Conservation (phyloP, 2,329 filamentous ascomycete genomes). For the Xylariaceae sp. region DNA sequence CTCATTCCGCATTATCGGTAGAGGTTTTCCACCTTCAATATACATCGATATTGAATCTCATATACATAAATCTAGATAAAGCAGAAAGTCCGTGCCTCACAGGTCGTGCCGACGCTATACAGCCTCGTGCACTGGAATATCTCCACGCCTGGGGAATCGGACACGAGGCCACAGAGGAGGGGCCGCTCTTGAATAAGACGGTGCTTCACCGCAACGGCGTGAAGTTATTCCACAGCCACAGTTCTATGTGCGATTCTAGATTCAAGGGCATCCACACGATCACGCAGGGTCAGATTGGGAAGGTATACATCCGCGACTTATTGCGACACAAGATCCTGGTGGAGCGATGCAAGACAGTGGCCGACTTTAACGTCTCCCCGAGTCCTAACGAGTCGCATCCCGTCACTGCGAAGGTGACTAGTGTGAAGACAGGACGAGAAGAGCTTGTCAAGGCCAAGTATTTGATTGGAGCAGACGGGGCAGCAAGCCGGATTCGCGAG, state of each 20-base stretch:
- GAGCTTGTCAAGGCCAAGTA: constrained; percentile 36
- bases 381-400: constrained; percentile 15
- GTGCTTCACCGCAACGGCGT: constrained; percentile 37
- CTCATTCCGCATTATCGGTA: constrained; percentile 40
- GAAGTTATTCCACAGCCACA: constrained; percentile 31
- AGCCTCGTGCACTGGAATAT: constrained; percentile 22
- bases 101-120: constrained; percentile 23
- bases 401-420: constrained; percentile 25
- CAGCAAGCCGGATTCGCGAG: constrained; percentile 37
- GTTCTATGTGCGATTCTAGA: constrained; percentile 38
- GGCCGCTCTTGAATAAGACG: constrained; percentile 37
- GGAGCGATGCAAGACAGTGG: constrained; percentile 32
- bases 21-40: not conserved
- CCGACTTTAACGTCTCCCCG: constrained; percentile 20
- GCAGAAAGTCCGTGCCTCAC: constrained; percentile 30
- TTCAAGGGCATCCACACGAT: constrained; percentile 41
- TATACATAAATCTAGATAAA: constrained; percentile 29
- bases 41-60: not conserved
- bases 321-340: constrained; percentile 37
- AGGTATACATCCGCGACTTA: constrained; percentile 41
- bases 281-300: constrained; percentile 41
- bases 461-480: constrained; percentile 38
- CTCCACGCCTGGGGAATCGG: constrained; percentile 19
- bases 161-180: constrained; percentile 37
- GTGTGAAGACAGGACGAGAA: constrained; percentile 25